Base-by-base conservation (phyloP, 2,329 filamentous ascomycete genomes). In the Meredithiella fracta region DNA sequence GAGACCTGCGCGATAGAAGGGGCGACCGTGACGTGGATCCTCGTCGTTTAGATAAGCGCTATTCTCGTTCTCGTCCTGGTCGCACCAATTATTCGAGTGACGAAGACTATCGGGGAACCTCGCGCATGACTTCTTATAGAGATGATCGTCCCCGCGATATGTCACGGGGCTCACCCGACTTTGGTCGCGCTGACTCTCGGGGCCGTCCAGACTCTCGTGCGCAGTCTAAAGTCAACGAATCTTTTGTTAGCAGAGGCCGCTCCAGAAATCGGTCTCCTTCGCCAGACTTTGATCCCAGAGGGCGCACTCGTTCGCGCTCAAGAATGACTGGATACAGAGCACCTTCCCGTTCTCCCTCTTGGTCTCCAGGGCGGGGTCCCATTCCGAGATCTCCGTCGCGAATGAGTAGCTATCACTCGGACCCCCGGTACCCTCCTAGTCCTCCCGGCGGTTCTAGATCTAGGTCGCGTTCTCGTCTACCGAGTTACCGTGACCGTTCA, bases 241-340 rank as follows among this genome's bases (percentile, higher is more conserved):
- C 22, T 9, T 52, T 52, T 14, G 6, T 38, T 11, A 52, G 29
- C 14, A 47, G 49, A 34, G 49, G 49, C 17, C 55, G 53, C 26
- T 54, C 53, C 5, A 47, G 53, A 23, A 9, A 31, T 23, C 40
- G 53, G 20, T 54, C 53, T 29, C 53, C 53, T 9, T 34, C 53
- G 25, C 53, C 40, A 6, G 40, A 25, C 14, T 29, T 47, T 20
- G 44, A 34, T 11, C 25, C 26, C 3, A 11, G 38, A 23, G 53
- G 53, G 5, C 53, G 44, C n/a, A 20, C 53, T 31, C 20, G 40
- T 22, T 54, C 53, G 17, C 40, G 29, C n/a, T 54, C 53, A 5
- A 37, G 50, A 22, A 52, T 52, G 50, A 23, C 50, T 3, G 44
- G 44, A n/a, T 52, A 52, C 31, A 37, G 50, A 52, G 50, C 22